These are phyloP conservation scores for Chlorella sorokiniana DNA, from an alignment of 139 green algal species.

Conservation along the genomic window DNA sequence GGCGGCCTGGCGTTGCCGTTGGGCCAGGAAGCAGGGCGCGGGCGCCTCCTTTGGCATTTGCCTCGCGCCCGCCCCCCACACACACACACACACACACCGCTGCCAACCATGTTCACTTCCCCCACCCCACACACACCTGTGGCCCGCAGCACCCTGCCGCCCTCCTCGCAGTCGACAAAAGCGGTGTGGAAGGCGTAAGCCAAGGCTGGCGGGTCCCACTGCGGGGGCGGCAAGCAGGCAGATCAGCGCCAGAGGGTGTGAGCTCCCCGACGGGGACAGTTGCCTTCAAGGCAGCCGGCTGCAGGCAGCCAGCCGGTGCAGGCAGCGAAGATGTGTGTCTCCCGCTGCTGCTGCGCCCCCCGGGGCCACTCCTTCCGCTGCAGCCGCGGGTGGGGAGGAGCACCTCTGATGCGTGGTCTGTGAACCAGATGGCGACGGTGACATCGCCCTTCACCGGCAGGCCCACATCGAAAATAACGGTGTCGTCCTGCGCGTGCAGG, in stretches of 20 bases:
- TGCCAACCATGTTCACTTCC: neutral
- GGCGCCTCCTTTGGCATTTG: too few relatives aligned
- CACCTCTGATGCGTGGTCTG: constrained; percentile 38
- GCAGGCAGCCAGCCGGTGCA: too few relatives aligned
- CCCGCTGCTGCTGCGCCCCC: too few relatives aligned
- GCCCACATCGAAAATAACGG: constrained; percentile 28
- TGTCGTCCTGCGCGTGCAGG: constrained; percentile 34
- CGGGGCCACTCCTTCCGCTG: too few relatives aligned
- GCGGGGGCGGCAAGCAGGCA: neutral
- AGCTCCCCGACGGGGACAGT: too few relatives aligned
- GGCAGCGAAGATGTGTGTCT: too few relatives aligned
- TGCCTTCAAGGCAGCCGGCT: too few relatives aligned
- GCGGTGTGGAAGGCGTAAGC: constrained; percentile 57
- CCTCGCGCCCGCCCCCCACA: too few relatives aligned
- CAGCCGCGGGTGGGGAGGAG: neutral
- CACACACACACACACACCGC: neutral
- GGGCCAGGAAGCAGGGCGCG: too few relatives aligned
- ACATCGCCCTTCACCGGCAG: constrained; percentile 41
- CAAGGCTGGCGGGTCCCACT: constrained; percentile 43
- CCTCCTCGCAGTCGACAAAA: constrained; percentile 38
- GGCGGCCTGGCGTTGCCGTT: neutral
- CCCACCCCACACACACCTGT: neutral
- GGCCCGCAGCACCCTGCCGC: constrained; percentile 26
- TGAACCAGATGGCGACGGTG: constrained; percentile 54
- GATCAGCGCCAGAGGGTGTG: neutral